Base-by-base conservation (phyloP, 1,284 basidiomycete species). In the Entoloma clypeatum region DNA sequence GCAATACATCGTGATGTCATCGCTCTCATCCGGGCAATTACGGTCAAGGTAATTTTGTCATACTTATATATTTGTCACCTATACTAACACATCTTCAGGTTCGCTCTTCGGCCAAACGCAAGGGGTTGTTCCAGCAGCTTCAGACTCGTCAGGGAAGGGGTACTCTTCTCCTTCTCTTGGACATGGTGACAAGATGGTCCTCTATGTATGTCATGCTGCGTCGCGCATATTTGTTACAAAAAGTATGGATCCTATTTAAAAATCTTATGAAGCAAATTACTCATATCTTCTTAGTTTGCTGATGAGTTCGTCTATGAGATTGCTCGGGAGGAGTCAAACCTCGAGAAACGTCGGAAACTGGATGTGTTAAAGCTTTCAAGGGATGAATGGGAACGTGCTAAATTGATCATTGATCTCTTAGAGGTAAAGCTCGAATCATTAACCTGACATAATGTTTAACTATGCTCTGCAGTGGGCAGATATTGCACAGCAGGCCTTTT, bases 161-260 rank as follows among this genome's bases (percentile, higher is more conserved):
- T 10, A 33, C 52, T 14, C 43, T 39, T 2, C 57, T 53, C 19
- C 49, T 63, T 1, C 46, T 67, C 4, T 47, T 67, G 17, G 63
- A 70, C 42, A 70, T 68, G 64, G 53, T 51, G 18, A 58, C 69
- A 18, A 50, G 62, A 1, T 71, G 67, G 68, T 68, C 63, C 7
- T 69, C 65, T 24, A 66, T 59, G 4, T 65, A 56, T 42, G 23
- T 53, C 0, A 69, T 70, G 67, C 46, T 66, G 0, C 41, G 16
- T 14, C n/a, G n/a, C n/a, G n/a, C n/a, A n/a, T n/a, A n/a, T n/a
- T n/a, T n/a, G n/a, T n/a, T n/a, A n/a, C n/a, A n/a, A n/a, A n/a
- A n/a, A n/a, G n/a, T n/a, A n/a, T n/a, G n/a, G n/a, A n/a, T n/a
- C n/a, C n/a, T n/a, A n/a, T n/a, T n/a, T n/a, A n/a, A n/a, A n/a